Evolutionary conservation across 495 filamentous ascomycete genomes (phyloP).

Genomic region (Lasiosphaeris hirsuta): DNA sequence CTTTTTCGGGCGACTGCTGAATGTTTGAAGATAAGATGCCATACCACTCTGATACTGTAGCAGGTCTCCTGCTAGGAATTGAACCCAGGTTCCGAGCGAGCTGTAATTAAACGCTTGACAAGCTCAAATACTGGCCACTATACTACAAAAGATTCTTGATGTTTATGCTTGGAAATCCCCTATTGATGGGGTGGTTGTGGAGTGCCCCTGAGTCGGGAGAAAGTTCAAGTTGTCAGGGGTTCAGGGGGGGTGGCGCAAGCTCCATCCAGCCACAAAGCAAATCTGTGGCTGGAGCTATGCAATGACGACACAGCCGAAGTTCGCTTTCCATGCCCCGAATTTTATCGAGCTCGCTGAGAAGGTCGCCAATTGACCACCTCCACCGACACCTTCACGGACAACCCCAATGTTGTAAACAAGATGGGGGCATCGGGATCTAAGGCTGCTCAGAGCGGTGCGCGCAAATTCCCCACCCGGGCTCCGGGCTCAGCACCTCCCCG

Average conservation of each 20-base stretch:
- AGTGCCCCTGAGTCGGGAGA: neutral
- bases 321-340: too few species aligned
- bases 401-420: neutral
- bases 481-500: slow-evolving; percentile 26
- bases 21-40: too few species aligned
- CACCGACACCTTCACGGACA: neutral
- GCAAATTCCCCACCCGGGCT: slow-evolving; percentile 41
- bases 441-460: slow-evolving; percentile 33
- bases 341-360: too few species aligned
- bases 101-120: too few species aligned
- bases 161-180: neutral
- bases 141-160: too few species aligned
- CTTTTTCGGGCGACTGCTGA: too few species aligned
- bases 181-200: neutral
- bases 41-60: too few species aligned
- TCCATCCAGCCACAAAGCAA: neutral
- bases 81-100: too few species aligned
- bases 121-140: too few species aligned
- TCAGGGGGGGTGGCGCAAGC: neutral
- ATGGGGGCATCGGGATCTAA: slow-evolving; percentile 35
- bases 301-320: neutral
- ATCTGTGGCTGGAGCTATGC: neutral
- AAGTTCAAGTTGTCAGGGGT: neutral
- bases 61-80: too few species aligned
- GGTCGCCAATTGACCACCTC: neutral